Base-by-base conservation (phyloP, 2,329 filamentous ascomycete genomes). In the Phyllosticta citriasiana region DNA sequence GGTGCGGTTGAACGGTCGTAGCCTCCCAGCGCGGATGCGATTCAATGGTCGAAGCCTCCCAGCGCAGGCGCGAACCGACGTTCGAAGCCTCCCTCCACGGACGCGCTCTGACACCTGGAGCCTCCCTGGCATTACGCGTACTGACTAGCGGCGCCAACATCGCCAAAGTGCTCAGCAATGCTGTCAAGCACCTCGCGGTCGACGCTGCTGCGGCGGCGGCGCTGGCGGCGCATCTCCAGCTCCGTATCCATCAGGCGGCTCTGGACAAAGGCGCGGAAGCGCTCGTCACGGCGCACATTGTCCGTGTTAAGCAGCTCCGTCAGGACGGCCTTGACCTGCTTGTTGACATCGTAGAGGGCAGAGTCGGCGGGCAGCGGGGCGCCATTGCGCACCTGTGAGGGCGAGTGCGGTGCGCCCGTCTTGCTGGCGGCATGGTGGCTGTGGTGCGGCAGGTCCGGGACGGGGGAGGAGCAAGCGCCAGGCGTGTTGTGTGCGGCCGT, bases 301-400 rank as follows among this genome's bases (percentile, higher is more conserved):
- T 80, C 77, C 55, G 79, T 81, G 64, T 83, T 82, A 59, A 83
- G 70, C 1, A 83, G 71, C 62, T 81, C 79, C 10, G 80, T 83
- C 55, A 83, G 73, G 9, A 78, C 81, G 22, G 73, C 74, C 65
- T 82, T 82, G 69, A 82, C 81, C 64, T 80, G 77, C 57, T 79
- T 73, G 64, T 80, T 82, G 68, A 81, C 74, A 52, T 79, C 71
- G 62, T 73, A 75, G n/a, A 81, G 69, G 63, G 76, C 76, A 68
- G 75, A 69, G 66, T 62, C 60, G n/a, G 56, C 59, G 50, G 54
- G 54, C 59, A 52, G 47, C 6, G 58, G 59, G 30, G 56, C 54
- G 50, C 59, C 54, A 30, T 47, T 35, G 59, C 59, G 59, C 47
- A 47, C 10, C 19, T 53, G 52, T 68, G 75, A 69, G 66, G 57